Percentiles rank a stretch among this genome's conserved stretches.
These are phyloP conservation scores for Wakefieldia striispora DNA, from an alignment of 768 basidiomycete species.

Conservation along the genomic window DNA sequence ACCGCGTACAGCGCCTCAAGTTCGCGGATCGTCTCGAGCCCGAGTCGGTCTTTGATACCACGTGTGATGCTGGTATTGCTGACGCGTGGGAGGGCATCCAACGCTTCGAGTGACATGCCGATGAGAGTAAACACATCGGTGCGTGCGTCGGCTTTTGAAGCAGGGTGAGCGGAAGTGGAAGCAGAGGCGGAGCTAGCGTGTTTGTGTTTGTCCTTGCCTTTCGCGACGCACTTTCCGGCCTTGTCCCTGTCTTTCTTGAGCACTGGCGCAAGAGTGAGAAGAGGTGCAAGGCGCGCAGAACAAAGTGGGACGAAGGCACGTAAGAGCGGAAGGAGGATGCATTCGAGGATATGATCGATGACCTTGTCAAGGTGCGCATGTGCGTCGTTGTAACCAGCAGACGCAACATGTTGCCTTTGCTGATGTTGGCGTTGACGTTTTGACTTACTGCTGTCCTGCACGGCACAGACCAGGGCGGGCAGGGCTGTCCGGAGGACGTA, in stretches of 20 bases:
- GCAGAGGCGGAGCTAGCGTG: neutral
- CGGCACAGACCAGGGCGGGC: constrained; percentile 12
- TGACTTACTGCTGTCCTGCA: constrained; percentile 7
- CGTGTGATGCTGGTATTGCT: neutral
- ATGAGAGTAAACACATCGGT: constrained; percentile 26
- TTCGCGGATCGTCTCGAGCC: constrained; percentile 28
- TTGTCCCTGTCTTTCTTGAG: neutral
- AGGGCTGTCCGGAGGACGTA: constrained; percentile 22
- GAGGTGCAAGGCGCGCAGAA: constrained; percentile 12
- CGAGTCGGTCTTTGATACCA: constrained; percentile 22
- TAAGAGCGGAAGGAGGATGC: constrained; percentile 20
- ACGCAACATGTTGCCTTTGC: no score
- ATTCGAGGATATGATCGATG: constrained; percentile 18
- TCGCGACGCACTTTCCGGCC: neutral
- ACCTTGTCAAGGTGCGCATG: constrained; percentile 10
- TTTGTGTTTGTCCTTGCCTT: constrained; percentile 3
- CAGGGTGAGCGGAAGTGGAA: neutral
- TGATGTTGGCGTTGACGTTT: constrained; percentile 12
- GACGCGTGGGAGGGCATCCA: constrained; percentile 11
- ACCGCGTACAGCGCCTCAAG: constrained; percentile 21
- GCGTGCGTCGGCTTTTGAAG: constrained; percentile 13
- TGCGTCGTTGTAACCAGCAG: neutral
- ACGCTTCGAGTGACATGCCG: constrained; percentile 14
- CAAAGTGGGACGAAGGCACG: constrained; percentile 22
- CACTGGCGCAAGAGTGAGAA: neutral